phyloP scores from a whole-genome alignment of 306 rosid species.

The Gillenia trifoliata region DNA sequence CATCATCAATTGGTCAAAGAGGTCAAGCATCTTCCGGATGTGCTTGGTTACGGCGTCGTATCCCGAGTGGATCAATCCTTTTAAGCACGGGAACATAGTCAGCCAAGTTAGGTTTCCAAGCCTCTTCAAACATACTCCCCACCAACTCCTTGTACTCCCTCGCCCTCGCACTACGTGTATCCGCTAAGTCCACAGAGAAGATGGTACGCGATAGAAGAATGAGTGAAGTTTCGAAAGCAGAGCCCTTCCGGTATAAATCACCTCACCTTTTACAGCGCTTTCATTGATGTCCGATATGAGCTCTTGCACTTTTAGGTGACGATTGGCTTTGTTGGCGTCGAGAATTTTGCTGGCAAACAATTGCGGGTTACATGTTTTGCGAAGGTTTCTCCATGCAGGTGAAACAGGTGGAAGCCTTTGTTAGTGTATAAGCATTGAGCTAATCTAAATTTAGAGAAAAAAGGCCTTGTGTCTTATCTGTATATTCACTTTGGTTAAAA shows the following conservation, averaged over 20 bases:
- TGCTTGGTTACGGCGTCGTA: not conserved
- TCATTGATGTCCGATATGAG: too few species aligned
- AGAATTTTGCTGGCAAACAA: too few species aligned
- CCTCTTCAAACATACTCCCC: not conserved
- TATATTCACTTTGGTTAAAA: too few species aligned
- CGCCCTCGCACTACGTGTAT: slow-evolving; percentile 2
- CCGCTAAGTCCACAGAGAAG: not conserved
- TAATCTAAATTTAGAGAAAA: too few species aligned
- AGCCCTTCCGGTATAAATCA: slow-evolving; percentile 17
- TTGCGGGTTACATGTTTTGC: too few species aligned
- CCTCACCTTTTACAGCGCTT: too few species aligned
- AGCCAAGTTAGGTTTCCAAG: slow-evolving; percentile 5
- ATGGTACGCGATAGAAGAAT: slow-evolving; percentile 20
- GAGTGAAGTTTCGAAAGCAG: slow-evolving; percentile 3
- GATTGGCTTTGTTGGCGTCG: too few species aligned
- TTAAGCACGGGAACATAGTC: slow-evolving; percentile 19
- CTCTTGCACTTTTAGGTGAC: too few species aligned
- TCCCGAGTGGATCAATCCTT: slow-evolving; percentile 11
- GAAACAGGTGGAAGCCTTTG: too few species aligned
- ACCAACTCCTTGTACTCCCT: slow-evolving; percentile 12
- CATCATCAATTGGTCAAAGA: not conserved
- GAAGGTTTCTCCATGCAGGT: too few species aligned
- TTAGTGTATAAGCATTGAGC: too few species aligned
- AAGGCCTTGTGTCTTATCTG: too few species aligned
- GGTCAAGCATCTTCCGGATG: not conserved